These are phyloP conservation scores for Lolium perenne DNA, from an alignment of 176 grass and related monocot species.

Conservation along the genomic window DNA sequence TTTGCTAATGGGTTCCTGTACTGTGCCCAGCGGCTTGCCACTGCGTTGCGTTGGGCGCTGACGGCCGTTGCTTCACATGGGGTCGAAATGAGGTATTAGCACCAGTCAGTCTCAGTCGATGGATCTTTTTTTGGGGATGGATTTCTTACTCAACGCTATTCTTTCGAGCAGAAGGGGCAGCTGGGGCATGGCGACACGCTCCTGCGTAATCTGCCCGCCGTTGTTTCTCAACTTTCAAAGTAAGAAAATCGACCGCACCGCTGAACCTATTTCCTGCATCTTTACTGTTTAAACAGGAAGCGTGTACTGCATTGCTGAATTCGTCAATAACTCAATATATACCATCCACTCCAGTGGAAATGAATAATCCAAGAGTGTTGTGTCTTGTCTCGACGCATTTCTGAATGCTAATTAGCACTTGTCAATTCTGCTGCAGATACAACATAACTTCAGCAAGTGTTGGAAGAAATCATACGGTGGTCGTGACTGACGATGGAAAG, in stretches of 20 bases:
- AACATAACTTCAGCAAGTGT: conserved; percentile 64
- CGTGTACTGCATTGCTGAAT: background rate
- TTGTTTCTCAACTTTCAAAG: conserved; percentile 86
- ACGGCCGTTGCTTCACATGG: conserved; percentile 92
- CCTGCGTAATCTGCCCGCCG: conserved; percentile 67
- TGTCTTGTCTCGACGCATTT: conserved; percentile 5
- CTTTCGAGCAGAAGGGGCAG: conserved; percentile 84
- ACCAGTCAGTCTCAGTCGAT: background rate
- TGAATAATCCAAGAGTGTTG: background rate
- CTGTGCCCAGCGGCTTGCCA: conserved; percentile 74
- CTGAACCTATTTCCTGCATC: conserved; percentile 6
- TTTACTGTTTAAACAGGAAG: background rate
- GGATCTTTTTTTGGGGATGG: background rate
- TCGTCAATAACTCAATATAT: conserved; percentile 8
- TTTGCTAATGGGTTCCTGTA: conserved; percentile 28
- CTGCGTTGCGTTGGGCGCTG: conserved; percentile 84
- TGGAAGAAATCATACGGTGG: conserved; percentile 85
- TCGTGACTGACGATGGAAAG: conserved; percentile 81
- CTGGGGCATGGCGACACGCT: conserved; percentile 86
- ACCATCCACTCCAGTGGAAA: background rate
- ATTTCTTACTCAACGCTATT: conserved; percentile 38
- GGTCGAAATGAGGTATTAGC: conserved; percentile 89
- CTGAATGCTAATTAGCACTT: conserved; percentile 2
- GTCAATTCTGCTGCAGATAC: conserved; percentile 57
- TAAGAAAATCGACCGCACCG: conserved; percentile 40